phyloP scores from a whole-genome alignment of 495 filamentous ascomycete genomes.

The Penicillium alfredii region DNA sequence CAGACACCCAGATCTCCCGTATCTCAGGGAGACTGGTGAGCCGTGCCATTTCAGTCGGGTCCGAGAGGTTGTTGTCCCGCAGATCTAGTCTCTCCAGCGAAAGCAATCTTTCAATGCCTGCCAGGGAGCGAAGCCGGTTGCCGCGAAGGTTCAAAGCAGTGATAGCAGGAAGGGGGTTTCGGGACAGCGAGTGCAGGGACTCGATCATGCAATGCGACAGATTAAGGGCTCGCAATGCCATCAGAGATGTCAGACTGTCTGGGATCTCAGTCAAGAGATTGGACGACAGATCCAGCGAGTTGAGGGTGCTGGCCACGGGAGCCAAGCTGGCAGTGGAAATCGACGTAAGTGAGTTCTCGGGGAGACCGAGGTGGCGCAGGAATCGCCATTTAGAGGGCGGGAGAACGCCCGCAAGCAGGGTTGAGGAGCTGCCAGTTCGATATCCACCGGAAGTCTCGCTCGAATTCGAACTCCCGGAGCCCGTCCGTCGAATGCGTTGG shows the following conservation, averaged over 20 bases:
- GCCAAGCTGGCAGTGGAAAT: slow-evolving; percentile 66
- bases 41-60: slow-evolving; percentile 84
- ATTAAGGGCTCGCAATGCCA: slow-evolving; percentile 80
- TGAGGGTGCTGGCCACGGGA: slow-evolving; percentile 78
- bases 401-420: slow-evolving; percentile 58
- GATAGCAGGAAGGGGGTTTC: slow-evolving; percentile 87
- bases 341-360: slow-evolving; percentile 82
- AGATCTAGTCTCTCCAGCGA: slow-evolving; percentile 88
- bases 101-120: slow-evolving; percentile 81
- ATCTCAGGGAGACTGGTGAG: slow-evolving; percentile 88
- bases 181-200: slow-evolving; percentile 78
- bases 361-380: slow-evolving; percentile 80
- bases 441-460: slow-evolving; percentile 63
- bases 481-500: slow-evolving; percentile 69
- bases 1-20: slow-evolving; percentile 81
- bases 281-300: slow-evolving; percentile 84
- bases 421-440: slow-evolving; percentile 67
- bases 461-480: slow-evolving; percentile 88
- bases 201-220: slow-evolving; percentile 97
- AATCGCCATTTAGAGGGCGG: slow-evolving; percentile 91
- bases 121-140: slow-evolving; percentile 82
- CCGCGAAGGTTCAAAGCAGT: slow-evolving; percentile 85
- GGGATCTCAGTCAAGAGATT: slow-evolving; percentile 91
- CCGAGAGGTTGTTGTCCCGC: slow-evolving; percentile 82
- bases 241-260: slow-evolving; percentile 76